Percentiles rank a stretch among this genome's conserved stretches.
phyloP scores from a whole-genome alignment of 192 early-diverging fungal species.

The Coemansia sp. region DNA sequence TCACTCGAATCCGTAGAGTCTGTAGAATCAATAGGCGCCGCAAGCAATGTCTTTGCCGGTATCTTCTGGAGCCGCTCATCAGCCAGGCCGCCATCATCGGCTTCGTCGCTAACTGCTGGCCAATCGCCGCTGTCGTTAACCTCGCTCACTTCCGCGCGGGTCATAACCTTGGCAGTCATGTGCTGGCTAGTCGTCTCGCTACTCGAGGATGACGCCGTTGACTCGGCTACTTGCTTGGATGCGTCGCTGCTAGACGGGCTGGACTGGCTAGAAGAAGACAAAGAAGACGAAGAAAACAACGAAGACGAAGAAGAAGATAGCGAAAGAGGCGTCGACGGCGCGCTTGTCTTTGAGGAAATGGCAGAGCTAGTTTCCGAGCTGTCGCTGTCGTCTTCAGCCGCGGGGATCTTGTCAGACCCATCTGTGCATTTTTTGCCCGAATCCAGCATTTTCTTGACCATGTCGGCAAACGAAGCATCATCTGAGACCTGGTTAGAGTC shows the following conservation, averaged over 20 bases:
- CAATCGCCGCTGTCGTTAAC: conserved; percentile 10
- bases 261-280: neutral
- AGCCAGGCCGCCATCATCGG: conserved; percentile 7
- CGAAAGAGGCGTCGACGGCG: neutral
- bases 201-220: neutral
- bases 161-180: conserved; percentile 13
- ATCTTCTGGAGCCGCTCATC: conserved; percentile 11
- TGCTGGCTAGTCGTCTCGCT: neutral
- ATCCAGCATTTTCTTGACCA: conserved; percentile 35
- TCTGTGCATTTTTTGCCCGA: conserved; percentile 39
- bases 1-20: neutral
- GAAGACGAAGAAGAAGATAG: neutral
- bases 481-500: conserved; percentile 46
- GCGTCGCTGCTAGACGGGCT: too few relatives aligned
- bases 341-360: neutral
- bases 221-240: neutral
- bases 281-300: neutral
- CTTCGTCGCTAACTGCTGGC: neutral
- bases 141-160: conserved; percentile 22
- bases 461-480: conserved; percentile 23
- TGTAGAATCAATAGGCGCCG: neutral
- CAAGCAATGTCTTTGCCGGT: conserved; percentile 3
- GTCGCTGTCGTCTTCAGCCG: neutral
- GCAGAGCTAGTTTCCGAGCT: neutral
- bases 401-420: conserved; percentile 15